Percentiles rank a stretch among this genome's conserved stretches.
phyloP scores from a whole-genome alignment of 2,329 filamentous ascomycete genomes.

The Botryotinia globosa region DNA sequence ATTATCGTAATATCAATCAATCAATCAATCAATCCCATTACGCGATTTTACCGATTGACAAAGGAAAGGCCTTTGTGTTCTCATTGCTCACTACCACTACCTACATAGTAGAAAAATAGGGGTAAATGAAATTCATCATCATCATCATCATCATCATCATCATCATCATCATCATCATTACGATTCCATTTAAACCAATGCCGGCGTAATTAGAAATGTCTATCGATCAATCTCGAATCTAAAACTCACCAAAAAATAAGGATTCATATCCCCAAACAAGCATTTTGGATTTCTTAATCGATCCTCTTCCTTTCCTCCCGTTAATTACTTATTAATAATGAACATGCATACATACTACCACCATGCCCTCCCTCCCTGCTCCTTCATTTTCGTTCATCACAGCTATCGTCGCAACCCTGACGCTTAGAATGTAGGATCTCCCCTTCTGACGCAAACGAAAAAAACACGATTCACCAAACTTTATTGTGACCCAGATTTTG shows the following conservation, averaged over 20 bases:
- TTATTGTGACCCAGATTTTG: neutral
- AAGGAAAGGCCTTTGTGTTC: neutral
- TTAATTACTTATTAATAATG: no score
- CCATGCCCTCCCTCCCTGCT: neutral
- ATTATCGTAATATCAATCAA: neutral
- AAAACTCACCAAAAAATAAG: neutral
- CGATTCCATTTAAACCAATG: neutral
- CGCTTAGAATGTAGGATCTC: neutral
- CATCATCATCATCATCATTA: neutral
- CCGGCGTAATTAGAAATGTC: neutral
- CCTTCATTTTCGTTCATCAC: neutral
- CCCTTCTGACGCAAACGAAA: neutral
- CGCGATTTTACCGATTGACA: neutral
- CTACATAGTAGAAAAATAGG: neutral
- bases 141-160: neutral
- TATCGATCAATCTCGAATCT: neutral
- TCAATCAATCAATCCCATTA: neutral
- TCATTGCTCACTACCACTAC: neutral
- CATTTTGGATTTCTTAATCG: neutral
- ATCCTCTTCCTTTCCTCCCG: neutral
- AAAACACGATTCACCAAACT: neutral
- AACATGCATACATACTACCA: no score
- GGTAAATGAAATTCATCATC: neutral
- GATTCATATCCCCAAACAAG: neutral
- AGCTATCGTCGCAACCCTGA: neutral